These are phyloP conservation scores for Guyanaporus albipodus DNA, from an alignment of 768 basidiomycete genomes.

Conservation along the genomic window DNA sequence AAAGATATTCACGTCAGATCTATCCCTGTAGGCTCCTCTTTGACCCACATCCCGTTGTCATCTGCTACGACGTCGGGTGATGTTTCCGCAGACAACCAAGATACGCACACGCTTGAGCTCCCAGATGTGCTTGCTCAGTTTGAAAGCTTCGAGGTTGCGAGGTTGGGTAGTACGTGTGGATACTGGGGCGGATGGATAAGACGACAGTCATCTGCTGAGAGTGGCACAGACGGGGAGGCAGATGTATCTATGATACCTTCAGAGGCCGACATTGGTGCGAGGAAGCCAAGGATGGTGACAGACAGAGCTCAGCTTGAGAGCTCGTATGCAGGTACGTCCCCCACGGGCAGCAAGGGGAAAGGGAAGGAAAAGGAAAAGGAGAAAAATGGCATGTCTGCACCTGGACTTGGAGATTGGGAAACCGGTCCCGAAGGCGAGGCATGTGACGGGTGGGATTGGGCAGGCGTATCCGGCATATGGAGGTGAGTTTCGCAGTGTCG, in stretches of 20 bases:
- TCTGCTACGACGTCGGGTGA: not conserved
- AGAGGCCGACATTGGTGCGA: not conserved
- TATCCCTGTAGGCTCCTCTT: not conserved
- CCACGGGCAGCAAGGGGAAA: slow-evolving; percentile 15
- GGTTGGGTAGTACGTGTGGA: slow-evolving; percentile 40
- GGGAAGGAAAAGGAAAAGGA: slow-evolving; percentile 7
- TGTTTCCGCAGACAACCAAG: not conserved
- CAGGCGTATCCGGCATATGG: slow-evolving; percentile 52
- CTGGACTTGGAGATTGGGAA: slow-evolving; percentile 19
- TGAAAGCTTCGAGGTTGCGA: slow-evolving; percentile 32
- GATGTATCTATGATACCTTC: not conserved
- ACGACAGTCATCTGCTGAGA: slow-evolving; percentile 1
- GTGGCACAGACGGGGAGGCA: not conserved
- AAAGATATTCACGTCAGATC: not conserved
- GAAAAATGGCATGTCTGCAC: not conserved
- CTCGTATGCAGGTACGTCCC: not conserved
- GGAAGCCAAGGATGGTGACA: slow-evolving; percentile 14
- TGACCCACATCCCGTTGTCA: not conserved
- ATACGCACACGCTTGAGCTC: slow-evolving; percentile 3
- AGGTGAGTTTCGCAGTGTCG: slow-evolving; percentile 40
- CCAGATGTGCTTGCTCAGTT: slow-evolving; percentile 28
- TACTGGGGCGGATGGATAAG: slow-evolving; percentile 36
- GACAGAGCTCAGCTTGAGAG: slow-evolving; percentile 12
- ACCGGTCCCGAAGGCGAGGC: slow-evolving; percentile 18
- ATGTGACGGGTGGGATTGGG: slow-evolving; percentile 56